Evolutionary conservation across 1,284 basidiomycete species (phyloP).

Genomic region (Puccinia brachypodii): DNA sequence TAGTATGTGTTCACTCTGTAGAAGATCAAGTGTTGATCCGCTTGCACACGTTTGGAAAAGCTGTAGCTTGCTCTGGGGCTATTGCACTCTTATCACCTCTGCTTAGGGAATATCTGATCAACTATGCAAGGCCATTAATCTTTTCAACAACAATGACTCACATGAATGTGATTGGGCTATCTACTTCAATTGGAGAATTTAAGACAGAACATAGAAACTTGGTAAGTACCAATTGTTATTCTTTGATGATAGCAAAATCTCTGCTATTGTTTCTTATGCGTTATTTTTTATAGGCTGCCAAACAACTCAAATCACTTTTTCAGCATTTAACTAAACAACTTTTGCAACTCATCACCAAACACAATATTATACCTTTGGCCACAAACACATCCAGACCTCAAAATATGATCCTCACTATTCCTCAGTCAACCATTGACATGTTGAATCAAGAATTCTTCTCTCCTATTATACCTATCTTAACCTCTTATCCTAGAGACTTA

Average conservation of each 20-base stretch:
- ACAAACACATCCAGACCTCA: background rate
- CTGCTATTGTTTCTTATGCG: background rate
- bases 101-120: slow-evolving; percentile 79
- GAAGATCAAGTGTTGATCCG: slow-evolving; percentile 51
- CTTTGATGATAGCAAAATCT: background rate
- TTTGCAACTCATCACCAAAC: background rate
- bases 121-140: slow-evolving; percentile 87
- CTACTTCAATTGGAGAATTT: background rate
- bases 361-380: background rate
- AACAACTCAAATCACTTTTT: slow-evolving; percentile 9
- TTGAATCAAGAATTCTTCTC: slow-evolving; percentile 51
- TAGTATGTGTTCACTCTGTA: slow-evolving; percentile 24
- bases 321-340: slow-evolving; percentile 3
- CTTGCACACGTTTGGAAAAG: slow-evolving; percentile 56
- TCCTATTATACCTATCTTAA: slow-evolving; percentile 84
- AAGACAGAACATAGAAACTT: slow-evolving; percentile 34
- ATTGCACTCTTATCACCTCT: slow-evolving; percentile 72
- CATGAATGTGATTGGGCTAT: slow-evolving; percentile 63
- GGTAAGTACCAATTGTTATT: background rate
- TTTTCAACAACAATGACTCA: slow-evolving; percentile 81
- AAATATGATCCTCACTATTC: slow-evolving; percentile 11
- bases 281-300: slow-evolving; percentile 17
- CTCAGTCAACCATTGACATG: background rate
- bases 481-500: slow-evolving; percentile 69
- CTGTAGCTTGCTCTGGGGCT: slow-evolving; percentile 61